Base-by-base conservation (phyloP, 208 protist species). In the Trypanosomatidae sp. region DNA sequence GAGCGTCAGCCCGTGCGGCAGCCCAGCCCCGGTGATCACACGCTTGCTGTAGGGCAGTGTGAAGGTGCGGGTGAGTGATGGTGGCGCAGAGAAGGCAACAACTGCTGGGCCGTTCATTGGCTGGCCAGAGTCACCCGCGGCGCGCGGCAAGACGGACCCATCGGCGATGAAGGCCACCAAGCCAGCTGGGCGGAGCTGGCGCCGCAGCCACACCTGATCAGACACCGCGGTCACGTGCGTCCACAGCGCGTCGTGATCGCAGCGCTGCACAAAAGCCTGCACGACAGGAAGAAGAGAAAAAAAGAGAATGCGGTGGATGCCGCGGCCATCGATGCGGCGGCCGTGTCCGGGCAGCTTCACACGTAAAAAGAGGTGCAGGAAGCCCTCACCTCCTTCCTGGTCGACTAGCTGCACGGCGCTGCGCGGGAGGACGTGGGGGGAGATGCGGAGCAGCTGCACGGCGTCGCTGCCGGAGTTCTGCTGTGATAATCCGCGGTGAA, bases 111-210 rank as follows among this genome's bases (percentile, higher is more conserved):
- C 71, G 10, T 49, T 39, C 80, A 99, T 82, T 1, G 97, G 96
- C 12, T 64, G 19, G 70, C 98, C 95, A 12, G 66, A 81, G 64
- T 91, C 86, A 6, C 98, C 98, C 1, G 85, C 79, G 7, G 76
- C 84, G 6, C 98, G 93, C 7, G 98, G 97, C 17, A 99, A 84
- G 25, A 98, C 80, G 28, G 95, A 76, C 0, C 97, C 96, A 80
- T 99, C 89, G 7, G 74, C 83, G 15, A 99, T 90, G 72, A 99
- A 99, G 25, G 92, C 95, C 10, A 93, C 81, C 25, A 97, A 78
- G 0, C 85, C 83, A 3, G 64, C 39, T 3, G 60, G 2, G 10
- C 41, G 71, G 33, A 97, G 80, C 66, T 88, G 60, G 1, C n/a
- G 19, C 41, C 97, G 86, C 15, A 99, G 87, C 72, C 80, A 82